Conservation (phyloP, 257 asterid species). For the Linaria vulgaris region DNA sequence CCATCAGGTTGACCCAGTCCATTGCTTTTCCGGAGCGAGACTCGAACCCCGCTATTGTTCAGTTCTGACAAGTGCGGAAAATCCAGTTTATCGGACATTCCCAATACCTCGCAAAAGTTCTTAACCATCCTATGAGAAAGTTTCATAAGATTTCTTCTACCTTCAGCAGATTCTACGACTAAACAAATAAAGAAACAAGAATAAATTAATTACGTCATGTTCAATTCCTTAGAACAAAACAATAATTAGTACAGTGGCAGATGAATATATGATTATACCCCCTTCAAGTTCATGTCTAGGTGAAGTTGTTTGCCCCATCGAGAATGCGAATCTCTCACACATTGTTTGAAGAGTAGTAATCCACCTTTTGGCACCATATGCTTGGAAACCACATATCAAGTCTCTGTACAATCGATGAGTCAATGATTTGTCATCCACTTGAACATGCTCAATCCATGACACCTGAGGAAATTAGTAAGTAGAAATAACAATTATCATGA, state of each 20-base stretch:
- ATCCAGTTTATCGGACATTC: conserved; percentile 46
- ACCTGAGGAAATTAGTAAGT: conserved; percentile 37
- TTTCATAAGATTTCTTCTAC: conserved; percentile 45
- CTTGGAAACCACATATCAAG: conserved; percentile 44
- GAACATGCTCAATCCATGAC: conserved; percentile 82
- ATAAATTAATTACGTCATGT: conserved; percentile 1
- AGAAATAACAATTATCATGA: background rate
- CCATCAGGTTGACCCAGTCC: conserved; percentile 43
- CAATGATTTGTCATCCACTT: conserved; percentile 59
- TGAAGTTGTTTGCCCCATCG: conserved; percentile 31
- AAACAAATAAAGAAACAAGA: background rate
- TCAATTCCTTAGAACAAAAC: background rate
- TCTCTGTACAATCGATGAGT: conserved; percentile 61
- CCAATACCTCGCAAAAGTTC: conserved; percentile 44
- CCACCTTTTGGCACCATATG: conserved; percentile 81
- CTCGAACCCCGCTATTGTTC: conserved; percentile 41
- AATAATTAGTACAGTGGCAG: background rate
- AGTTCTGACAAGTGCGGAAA: conserved; percentile 35
- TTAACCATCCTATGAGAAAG: conserved; percentile 68
- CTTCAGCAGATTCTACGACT: conserved; percentile 30
- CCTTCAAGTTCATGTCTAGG: conserved; percentile 46
- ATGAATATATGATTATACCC: conserved; percentile 51
- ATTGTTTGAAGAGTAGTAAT: conserved; percentile 53
- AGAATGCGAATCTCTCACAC: conserved; percentile 57
- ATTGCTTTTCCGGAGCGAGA: conserved; percentile 39